Percentiles rank a stretch among this genome's conserved stretches.
Conservation (phyloP, 192 early-diverging fungal species). For the Helicostylum pulchrum region DNA sequence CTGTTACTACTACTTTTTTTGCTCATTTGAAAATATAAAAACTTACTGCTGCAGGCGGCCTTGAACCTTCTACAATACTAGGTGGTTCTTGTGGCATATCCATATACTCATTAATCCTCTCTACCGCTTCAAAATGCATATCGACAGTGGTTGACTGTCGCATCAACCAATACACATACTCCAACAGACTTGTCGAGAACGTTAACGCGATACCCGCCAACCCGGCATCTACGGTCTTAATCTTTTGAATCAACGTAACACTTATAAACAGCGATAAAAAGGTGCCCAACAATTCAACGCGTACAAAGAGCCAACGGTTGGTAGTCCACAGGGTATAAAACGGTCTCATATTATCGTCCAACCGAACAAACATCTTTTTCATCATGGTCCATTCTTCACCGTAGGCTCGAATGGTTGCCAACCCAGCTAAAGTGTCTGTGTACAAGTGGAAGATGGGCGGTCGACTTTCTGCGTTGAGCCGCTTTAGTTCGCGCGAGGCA, state of each 20-base stretch:
- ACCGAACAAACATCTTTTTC: conserved; percentile 48
- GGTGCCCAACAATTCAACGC: conserved; percentile 29
- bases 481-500: conserved; percentile 70
- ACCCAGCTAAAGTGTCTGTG: conserved; percentile 56
- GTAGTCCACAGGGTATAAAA: conserved; percentile 78
- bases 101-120: conserved; percentile 80
- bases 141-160: conserved; percentile 77
- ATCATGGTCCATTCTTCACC: conserved; percentile 63
- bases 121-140: conserved; percentile 80
- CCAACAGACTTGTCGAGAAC: conserved; percentile 78
- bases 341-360: conserved; percentile 76
- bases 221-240: conserved; percentile 65
- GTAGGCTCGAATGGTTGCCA: conserved; percentile 79
- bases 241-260: conserved; percentile 56
- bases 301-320: conserved; percentile 44
- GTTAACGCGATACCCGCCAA: conserved; percentile 78
- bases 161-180: conserved; percentile 71
- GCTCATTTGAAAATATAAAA: too few relatives aligned
- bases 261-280: conserved; percentile 38
- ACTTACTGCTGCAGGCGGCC: conserved; percentile 43
- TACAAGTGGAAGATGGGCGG: conserved; percentile 69
- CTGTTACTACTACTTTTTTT: neutral
- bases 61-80: conserved; percentile 44
- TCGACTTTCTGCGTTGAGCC: conserved; percentile 69
- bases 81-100: conserved; percentile 74